These are phyloP conservation scores for Eragrostis nindensis DNA, from an alignment of 176 grass and related monocot species.

Conservation along the genomic window DNA sequence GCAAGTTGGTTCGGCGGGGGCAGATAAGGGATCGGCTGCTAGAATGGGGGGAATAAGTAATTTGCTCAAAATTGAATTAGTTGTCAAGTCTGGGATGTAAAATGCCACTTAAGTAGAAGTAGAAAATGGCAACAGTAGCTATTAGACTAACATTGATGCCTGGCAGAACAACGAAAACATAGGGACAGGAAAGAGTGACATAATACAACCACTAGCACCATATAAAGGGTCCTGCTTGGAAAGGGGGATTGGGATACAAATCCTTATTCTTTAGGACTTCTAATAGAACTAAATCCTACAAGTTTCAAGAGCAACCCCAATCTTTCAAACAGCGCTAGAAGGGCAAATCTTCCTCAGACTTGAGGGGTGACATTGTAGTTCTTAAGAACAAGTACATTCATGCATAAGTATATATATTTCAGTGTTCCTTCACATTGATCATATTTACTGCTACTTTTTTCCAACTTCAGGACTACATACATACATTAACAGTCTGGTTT, in stretches of 20 bases:
- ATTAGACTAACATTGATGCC: conserved; percentile 10
- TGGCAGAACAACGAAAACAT: conserved; percentile 16
- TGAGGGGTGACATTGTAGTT: conserved; percentile 3
- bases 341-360: neutral
- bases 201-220: neutral
- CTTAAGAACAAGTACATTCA: neutral
- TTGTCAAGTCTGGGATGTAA: neutral
- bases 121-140: conserved; percentile 6
- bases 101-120: neutral
- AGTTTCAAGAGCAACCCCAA: neutral
- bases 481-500: conserved; percentile 9
- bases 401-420: conserved; percentile 5
- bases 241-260: neutral
- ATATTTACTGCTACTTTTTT: neutral
- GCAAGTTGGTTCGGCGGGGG: too few species aligned
- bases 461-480: neutral
- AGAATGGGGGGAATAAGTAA: too few species aligned
- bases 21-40: too few species aligned
- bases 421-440: conserved; percentile 10
- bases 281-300: neutral
- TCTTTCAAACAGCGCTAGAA: neutral
- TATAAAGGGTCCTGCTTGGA: conserved; percentile 4
- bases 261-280: neutral
- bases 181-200: conserved; percentile 16
- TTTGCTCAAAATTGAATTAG: neutral